Conservation (phyloP, 768 basidiomycete species). For the Russula compacta region DNA sequence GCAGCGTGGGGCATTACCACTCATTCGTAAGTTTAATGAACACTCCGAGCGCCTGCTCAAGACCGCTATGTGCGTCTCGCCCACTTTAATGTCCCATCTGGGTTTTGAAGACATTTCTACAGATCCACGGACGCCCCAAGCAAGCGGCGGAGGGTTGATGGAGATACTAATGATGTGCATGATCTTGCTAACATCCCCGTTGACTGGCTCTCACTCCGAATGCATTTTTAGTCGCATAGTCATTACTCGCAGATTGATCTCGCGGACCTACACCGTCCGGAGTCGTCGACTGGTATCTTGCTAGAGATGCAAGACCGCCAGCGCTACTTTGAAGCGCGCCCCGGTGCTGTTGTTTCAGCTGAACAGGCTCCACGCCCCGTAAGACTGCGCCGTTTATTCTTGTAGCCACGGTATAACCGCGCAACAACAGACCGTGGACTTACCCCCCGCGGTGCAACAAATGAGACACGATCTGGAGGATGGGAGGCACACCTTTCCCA, state of each 20-base stretch:
- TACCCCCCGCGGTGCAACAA: conserved; percentile 39
- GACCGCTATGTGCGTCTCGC: conserved; percentile 53
- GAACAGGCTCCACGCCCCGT: conserved; percentile 21
- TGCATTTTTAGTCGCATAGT: conserved; percentile 21
- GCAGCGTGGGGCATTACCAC: conserved; percentile 77
- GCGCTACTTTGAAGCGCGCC: conserved; percentile 68
- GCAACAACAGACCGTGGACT: conserved; percentile 36
- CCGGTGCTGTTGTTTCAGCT: conserved; percentile 18
- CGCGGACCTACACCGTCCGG: conserved; percentile 72
- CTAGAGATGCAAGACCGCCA: conserved; percentile 85
- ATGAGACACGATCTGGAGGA: conserved; percentile 34
- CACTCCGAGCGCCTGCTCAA: conserved; percentile 87
- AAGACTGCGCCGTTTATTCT: conserved; percentile 6
- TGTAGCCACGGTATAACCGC: neutral
- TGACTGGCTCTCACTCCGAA: neutral
- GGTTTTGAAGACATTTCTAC: conserved; percentile 2
- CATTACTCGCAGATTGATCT: conserved; percentile 61
- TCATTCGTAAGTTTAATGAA: conserved; percentile 96
- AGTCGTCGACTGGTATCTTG: conserved; percentile 56
- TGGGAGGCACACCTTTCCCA: conserved; percentile 54
- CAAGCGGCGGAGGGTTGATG: conserved; percentile 51
- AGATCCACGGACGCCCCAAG: conserved; percentile 42
- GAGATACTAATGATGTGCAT: conserved; percentile 36
- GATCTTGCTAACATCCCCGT: neutral
- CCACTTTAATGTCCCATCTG: conserved; percentile 4